Evolutionary conservation across 176 grass and related monocot species (phyloP), one percentile per base, ranked within the genome.

Genomic region (Oryza officinalis): DNA sequence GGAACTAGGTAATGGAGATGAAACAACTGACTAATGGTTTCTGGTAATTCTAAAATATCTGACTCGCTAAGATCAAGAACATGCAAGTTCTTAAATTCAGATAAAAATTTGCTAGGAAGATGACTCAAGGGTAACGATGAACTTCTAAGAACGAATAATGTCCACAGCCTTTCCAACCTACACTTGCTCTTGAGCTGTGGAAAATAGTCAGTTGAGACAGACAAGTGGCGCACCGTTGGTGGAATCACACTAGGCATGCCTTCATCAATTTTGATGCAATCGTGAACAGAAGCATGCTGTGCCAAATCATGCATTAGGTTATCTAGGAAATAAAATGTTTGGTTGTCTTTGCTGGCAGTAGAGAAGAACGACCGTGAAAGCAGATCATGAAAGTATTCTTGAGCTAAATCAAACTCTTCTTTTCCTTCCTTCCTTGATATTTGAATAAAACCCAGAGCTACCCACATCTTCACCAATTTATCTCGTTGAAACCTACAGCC

Each of bases 1-100:
- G 92, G 49, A 72, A 74, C 71, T 27, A 94, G 67, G 77, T 89
- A 94, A 46, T 83, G 87, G 8, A 94, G 87, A 84, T 94, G 84
- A 77, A 85, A 74, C 65, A 87, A 72, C 68, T 76, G 50, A 22
- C 68, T 61, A 32, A 92, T 41, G 22, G 63, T 81, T 66, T 86
- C 72, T 3, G 89, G 87, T 20, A 94, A 75, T 64, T 94, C 52
- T 69, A 75, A 61, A 59, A 92, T 86, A 44, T 84, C 73, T 22
- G 87, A 92, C n/a, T 33, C 65, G 74, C 63, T 54, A 46, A 94
- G 76, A 63, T 88, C 76, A 13, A 94, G 72, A 15, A 88, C 88
- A 12, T 79, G 82, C 22, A 94, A 46, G 73, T 85, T 85, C 26
- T 50, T 69, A 71, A 88, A 83, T 25, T 90, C 67, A 25, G 80